phyloP scores from a whole-genome alignment of 2,329 filamentous ascomycete genomes.

The Sclerotinia trifoliorum region DNA sequence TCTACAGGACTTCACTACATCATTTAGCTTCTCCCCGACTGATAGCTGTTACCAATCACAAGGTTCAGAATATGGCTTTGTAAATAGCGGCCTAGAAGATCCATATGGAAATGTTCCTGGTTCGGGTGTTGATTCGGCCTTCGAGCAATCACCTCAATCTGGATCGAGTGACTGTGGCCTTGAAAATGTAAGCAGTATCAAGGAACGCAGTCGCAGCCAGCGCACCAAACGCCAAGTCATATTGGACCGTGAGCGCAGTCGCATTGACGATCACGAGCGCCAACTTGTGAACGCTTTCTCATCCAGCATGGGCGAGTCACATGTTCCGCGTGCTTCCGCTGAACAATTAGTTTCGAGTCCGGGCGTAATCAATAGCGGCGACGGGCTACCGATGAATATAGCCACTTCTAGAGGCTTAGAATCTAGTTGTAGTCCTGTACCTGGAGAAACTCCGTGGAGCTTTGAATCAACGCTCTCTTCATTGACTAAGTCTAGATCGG shows the following conservation, averaged over 20 bases:
- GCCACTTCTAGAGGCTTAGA: not conserved
- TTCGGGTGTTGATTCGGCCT: not conserved
- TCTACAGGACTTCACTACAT: not conserved
- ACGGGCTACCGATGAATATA: not conserved
- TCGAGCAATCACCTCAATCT: not conserved
- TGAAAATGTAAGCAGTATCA: not conserved
- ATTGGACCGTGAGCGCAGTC: not conserved
- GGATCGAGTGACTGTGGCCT: not conserved
- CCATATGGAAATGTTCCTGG: too few relatives aligned
- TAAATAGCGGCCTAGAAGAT: not conserved
- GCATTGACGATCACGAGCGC: not conserved
- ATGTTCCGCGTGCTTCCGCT: not conserved
- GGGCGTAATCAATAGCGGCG: not conserved
- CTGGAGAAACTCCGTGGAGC: constrained; percentile 3
- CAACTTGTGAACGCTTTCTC: not conserved
- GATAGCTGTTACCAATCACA: constrained; percentile 12
- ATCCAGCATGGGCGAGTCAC: not conserved
- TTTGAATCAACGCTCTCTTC: not conserved
- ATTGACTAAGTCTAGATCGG: not conserved
- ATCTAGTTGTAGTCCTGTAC: not conserved
- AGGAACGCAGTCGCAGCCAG: not conserved
- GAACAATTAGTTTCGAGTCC: not conserved
- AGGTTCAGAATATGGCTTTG: not conserved
- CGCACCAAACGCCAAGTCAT: not conserved
- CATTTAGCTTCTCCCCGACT: constrained; percentile 1